Base-by-base conservation (phyloP, 495 filamentous ascomycete genomes). In the Hypoxylon lienhwacheense region DNA sequence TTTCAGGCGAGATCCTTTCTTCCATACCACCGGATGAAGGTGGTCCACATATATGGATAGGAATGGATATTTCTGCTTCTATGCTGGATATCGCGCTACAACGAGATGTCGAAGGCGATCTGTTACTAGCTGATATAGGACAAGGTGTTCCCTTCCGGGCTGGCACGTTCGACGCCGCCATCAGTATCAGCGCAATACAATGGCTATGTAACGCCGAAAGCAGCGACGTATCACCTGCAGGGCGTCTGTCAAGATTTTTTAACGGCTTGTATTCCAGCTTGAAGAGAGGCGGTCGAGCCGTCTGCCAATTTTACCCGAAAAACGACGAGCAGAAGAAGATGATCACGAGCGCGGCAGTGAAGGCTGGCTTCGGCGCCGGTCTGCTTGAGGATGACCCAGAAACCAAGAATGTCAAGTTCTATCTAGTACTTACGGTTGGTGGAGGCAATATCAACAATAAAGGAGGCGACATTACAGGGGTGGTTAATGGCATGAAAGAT, bases 261-360 rank as follows among this genome's bases (percentile, higher is more conserved):
- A 86, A 89, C 51, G 89, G 89, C n/a, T 73, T 98, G 5, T 97
- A 96, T 70, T 83, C 87, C 15, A 85, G 83, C 68, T 70, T 98
- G 47, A 80, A 85, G 49, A 78, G 95, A 3, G 93, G 93, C 7
- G 93, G 91, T 16, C 81, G 89, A 31, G 93, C 95, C 1, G 93
- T 97, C 16, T 92, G 91, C 64, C 93, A 97, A 66, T 97, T 98
- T 68, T 98, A 98, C 69, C 95, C 93, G 2, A 95, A 93, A 74
- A 96, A 98, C 69, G 89, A 93, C 60, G 77, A 78, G 53, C 93
- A 97, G 73, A 85, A 89, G 65, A 82, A 76, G 50, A 96, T 97
- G 93, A 91, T 97, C 47, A 89, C 85, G 40, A 73, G 73, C 11
- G 91, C 93, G 12, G 93, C 93, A 0, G 86, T 96, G 47, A 89